Percentiles rank a stretch among this genome's conserved stretches.
Evolutionary conservation across 2,329 filamentous ascomycete genomes (phyloP).

Genomic region (Calonectria crousiana): DNA sequence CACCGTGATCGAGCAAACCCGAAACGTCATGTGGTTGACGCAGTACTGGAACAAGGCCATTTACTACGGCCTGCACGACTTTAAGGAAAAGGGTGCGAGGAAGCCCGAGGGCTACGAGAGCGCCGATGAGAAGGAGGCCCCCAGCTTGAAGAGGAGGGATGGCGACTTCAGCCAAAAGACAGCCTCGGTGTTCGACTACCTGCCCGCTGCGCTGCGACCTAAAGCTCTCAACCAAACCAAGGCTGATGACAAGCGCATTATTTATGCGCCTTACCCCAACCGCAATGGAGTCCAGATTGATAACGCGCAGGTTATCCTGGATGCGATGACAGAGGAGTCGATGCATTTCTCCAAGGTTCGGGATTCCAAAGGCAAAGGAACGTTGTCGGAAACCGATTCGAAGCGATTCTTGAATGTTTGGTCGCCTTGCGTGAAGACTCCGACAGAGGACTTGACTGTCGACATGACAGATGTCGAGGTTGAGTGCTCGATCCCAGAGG

Average conservation of each 20-base stretch:
- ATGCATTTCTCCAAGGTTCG: conserved; percentile 56
- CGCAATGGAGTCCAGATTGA: conserved; percentile 59
- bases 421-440: conserved; percentile 54
- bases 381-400: conserved; percentile 43
- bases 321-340: conserved; percentile 62
- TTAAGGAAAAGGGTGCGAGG: conserved; percentile 56
- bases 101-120: conserved; percentile 52
- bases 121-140: conserved; percentile 31
- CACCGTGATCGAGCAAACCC: conserved; percentile 63
- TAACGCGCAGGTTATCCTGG: conserved; percentile 54
- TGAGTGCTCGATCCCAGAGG: conserved; percentile 57
- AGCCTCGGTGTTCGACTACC: conserved; percentile 32
- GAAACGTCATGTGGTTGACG: conserved; percentile 65
- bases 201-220: conserved; percentile 27
- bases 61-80: conserved; percentile 54
- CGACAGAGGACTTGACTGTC: conserved; percentile 29
- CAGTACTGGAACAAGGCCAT: conserved; percentile 62
- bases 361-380: conserved; percentile 60
- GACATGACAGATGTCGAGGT: conserved; percentile 21
- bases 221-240: conserved; percentile 20
- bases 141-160: conserved; percentile 30
- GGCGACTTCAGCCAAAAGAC: conserved; percentile 18
- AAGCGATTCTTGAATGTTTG: conserved; percentile 57
- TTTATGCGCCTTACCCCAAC: conserved; percentile 50
- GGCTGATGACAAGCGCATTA: conserved; percentile 35